Conservation (phyloP, 352 stramenopile species). For the Globisporangium barbulae region DNA sequence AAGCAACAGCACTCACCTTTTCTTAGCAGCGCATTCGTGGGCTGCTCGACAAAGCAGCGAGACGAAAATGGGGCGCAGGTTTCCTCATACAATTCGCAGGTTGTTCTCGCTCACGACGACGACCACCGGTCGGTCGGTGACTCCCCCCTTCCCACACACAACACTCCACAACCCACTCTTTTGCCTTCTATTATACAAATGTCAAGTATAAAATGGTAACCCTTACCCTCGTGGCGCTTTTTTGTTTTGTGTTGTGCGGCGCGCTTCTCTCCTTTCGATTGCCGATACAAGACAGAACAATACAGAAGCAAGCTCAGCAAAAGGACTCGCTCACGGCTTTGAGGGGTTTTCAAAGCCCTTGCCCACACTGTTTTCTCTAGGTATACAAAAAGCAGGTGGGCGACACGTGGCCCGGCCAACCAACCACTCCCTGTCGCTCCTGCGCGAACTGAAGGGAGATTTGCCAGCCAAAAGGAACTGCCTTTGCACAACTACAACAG, state of each 20-base stretch:
- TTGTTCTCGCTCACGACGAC: slow-evolving; percentile 14
- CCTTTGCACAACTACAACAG: too few species aligned
- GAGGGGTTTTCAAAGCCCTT: neutral
- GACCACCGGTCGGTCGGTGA: slow-evolving; percentile 17
- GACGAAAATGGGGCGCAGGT: slow-evolving; percentile 1
- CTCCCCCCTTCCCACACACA: neutral
- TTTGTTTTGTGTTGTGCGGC: neutral
- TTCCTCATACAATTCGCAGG: slow-evolving; percentile 15
- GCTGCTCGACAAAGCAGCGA: slow-evolving; percentile 6
- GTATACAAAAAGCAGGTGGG: neutral
- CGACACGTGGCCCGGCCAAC: neutral
- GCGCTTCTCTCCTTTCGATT: neutral
- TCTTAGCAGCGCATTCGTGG: neutral
- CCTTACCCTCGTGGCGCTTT: slow-evolving; percentile 1
- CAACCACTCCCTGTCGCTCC: neutral
- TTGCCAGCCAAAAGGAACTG: too few species aligned
- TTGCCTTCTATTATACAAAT: neutral
- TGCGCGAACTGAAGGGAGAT: too few species aligned
- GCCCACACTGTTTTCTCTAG: neutral
- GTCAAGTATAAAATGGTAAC: neutral
- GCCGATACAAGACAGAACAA: slow-evolving; percentile 13
- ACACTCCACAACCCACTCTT: neutral
- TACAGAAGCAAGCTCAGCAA: slow-evolving; percentile 1
- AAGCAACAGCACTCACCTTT: neutral
- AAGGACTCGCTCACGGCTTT: neutral